Percentiles rank a stretch among this genome's conserved stretches.
These are phyloP conservation scores for Paracamarosporium sp. DNA, from an alignment of 2,329 filamentous ascomycete species.

Conservation along the genomic window DNA sequence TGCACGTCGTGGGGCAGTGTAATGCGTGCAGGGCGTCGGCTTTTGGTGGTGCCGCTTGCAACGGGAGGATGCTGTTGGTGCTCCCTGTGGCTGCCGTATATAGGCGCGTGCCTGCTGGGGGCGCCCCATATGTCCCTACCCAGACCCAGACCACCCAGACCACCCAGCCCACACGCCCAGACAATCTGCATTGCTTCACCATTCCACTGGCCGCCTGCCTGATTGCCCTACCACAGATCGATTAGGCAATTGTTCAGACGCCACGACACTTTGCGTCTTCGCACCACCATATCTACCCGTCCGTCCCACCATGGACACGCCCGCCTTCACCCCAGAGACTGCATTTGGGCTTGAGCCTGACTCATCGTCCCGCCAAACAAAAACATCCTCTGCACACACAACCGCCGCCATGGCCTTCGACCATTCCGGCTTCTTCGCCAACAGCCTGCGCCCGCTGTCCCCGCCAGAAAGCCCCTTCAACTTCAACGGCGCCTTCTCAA, in stretches of 20 bases:
- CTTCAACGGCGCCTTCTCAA: neutral
- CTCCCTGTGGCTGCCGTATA: neutral
- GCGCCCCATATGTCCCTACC: too few relatives aligned
- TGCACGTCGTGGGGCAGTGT: neutral
- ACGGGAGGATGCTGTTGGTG: neutral
- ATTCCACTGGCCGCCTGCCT: neutral
- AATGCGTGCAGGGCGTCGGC: neutral
- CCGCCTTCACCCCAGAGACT: neutral
- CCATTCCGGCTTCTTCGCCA: neutral
- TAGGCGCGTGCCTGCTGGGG: neutral
- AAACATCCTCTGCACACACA: neutral
- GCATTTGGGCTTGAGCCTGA: too few relatives aligned
- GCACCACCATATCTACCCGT: neutral
- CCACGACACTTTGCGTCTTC: neutral
- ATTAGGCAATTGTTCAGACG: neutral
- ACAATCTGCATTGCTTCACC: neutral
- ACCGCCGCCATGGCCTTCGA: neutral
- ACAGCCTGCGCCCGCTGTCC: neutral
- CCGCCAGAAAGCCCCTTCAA: slow-evolving; percentile 1
- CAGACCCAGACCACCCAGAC: too few relatives aligned
- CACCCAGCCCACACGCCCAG: neutral
- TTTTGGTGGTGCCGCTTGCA: neutral
- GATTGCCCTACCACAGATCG: neutral
- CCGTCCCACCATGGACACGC: slow-evolving; percentile 5
- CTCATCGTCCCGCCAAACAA: too few relatives aligned